Conservation (phyloP, 495 filamentous ascomycete genomes). For the Neurospora intermedia region DNA sequence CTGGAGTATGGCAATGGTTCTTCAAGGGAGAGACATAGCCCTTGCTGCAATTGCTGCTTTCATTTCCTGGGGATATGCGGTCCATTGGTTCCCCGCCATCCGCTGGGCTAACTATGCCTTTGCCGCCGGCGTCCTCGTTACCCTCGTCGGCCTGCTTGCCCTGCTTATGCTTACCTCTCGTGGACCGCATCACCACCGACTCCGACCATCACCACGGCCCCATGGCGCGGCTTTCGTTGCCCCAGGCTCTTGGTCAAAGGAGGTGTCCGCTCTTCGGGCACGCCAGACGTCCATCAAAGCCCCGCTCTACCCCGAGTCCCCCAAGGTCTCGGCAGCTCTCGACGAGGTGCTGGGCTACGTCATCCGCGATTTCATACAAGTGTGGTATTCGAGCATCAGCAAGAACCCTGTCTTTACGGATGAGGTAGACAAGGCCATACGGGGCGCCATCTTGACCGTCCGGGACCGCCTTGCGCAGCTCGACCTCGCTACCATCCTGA, state of each 20-base stretch:
- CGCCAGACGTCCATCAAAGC: constrained; percentile 38
- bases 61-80: constrained; percentile 74
- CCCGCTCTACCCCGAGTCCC: constrained; percentile 68
- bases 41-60: constrained; percentile 60
- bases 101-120: constrained; percentile 77
- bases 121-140: constrained; percentile 49
- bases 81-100: constrained; percentile 67
- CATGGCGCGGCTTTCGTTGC: constrained; percentile 50
- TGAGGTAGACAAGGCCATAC: constrained; percentile 72
- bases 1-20: constrained; percentile 51
- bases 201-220: constrained; percentile 28
- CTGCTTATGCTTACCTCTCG: constrained; percentile 52
- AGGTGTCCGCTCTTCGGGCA: constrained; percentile 48
- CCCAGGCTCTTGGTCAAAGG: constrained; percentile 54
- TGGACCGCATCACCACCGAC: constrained; percentile 32
- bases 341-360: constrained; percentile 71
- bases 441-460: constrained; percentile 61
- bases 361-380: constrained; percentile 72
- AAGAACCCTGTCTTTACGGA: constrained; percentile 66
- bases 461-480: constrained; percentile 55
- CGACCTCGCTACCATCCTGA: constrained; percentile 71
- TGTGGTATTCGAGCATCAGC: constrained; percentile 86
- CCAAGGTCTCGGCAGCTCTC: constrained; percentile 66
- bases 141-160: constrained; percentile 41
- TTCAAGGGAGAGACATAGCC: constrained; percentile 64